Conservation (phyloP, 148 eudicot species). For the Spergularia marina region DNA sequence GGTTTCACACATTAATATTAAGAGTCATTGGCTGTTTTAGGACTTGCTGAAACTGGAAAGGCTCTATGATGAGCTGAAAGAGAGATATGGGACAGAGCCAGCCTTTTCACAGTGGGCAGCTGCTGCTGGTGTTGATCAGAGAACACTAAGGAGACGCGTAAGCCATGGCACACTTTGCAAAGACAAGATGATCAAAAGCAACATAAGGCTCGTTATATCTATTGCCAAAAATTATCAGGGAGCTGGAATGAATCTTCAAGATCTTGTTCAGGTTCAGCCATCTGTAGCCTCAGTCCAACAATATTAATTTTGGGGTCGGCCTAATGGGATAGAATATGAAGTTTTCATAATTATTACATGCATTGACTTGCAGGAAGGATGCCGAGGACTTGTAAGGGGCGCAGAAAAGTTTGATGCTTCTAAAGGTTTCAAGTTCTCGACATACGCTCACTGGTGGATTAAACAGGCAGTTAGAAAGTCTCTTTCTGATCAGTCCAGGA, state of each 20-base stretch:
- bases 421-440: constrained; percentile 91
- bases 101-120: constrained; percentile 81
- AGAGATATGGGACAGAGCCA: constrained; percentile 57
- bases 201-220: constrained; percentile 87
- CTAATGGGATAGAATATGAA: neutral
- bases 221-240: constrained; percentile 90
- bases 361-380: constrained; percentile 70
- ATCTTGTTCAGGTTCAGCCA: constrained; percentile 80
- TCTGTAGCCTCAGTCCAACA: neutral
- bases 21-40: constrained; percentile 35
- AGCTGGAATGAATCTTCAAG: constrained; percentile 80
- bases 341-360: neutral
- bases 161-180: constrained; percentile 68
- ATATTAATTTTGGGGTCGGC: neutral
- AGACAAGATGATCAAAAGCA: constrained; percentile 91
- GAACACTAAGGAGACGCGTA: constrained; percentile 66
- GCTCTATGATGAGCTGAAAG: constrained; percentile 47
- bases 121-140: constrained; percentile 78
- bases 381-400: constrained; percentile 81
- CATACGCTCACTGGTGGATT: constrained; percentile 99
- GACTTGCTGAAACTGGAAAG: constrained; percentile 77
- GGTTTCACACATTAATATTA: constrained; percentile 1
- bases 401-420: constrained; percentile 96
- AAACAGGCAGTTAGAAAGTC: constrained; percentile 88
- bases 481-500: constrained; percentile 81